Percentiles rank a stretch among this genome's conserved stretches.
Evolutionary conservation across 1,284 basidiomycete genomes (phyloP).

Genomic region (Trametes hirsuta): DNA sequence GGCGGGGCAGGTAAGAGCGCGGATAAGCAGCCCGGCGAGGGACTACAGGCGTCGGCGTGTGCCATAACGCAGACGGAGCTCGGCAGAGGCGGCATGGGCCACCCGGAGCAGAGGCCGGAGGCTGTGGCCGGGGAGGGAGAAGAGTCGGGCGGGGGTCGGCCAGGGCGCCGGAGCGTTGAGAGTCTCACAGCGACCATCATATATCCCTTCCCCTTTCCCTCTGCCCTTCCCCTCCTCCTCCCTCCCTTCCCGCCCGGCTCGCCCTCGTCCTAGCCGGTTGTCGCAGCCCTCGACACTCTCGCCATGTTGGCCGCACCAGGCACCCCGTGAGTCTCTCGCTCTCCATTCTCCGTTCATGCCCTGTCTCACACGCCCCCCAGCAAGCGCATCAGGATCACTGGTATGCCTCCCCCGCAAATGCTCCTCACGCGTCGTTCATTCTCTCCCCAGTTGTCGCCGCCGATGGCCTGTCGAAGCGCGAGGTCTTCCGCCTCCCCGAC

Average conservation of each 20-base stretch:
- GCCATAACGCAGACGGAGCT: neutral
- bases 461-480: slow-evolving; percentile 86
- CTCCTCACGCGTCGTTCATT: slow-evolving; percentile 7
- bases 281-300: neutral
- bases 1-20: neutral
- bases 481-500: slow-evolving; percentile 91
- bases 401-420: slow-evolving; percentile 25
- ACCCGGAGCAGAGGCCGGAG: neutral
- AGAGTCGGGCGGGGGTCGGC: neutral
- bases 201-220: neutral
- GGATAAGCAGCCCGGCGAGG: neutral
- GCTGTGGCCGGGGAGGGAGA: neutral
- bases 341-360: neutral
- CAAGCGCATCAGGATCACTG: slow-evolving; percentile 45
- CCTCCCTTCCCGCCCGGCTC: neutral
- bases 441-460: slow-evolving; percentile 77
- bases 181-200: slow-evolving; percentile 3
- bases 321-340: slow-evolving; percentile 28
- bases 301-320: slow-evolving; percentile 33
- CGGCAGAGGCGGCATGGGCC: neutral
- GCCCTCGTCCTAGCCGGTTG: neutral
- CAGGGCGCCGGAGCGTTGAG: no score
- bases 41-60: neutral
- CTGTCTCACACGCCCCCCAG: slow-evolving; percentile 29
- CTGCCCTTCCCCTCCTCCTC: neutral